Evolutionary conservation across 805 yeast species (phyloP), one percentile per base, ranked within the genome.

Genomic region (Priceomyces haplophilus): DNA sequence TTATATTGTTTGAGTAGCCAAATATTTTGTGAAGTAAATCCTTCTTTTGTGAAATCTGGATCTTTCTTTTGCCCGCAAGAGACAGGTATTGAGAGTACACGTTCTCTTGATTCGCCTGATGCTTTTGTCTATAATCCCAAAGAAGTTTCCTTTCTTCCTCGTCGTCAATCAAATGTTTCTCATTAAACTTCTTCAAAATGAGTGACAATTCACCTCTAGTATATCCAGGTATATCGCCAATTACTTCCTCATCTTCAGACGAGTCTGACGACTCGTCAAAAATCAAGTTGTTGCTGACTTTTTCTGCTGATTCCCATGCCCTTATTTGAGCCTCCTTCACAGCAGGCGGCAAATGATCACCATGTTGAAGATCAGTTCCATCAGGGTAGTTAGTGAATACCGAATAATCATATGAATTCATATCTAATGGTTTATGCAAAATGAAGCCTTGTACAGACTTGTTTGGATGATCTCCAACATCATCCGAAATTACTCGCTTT

Each of bases 271-370:
- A 55, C 37, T 54, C 53, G 36, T 64, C 69, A 44, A 69, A 69
- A 2, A 70, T 67, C 25, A 69, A 46, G 40, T 61, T 67, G 19
- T 55, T 50, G 42, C 64, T 60, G 34, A 66, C 60, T 46, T 64
- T 62, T 44, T 70, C 75, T 1, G 73, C 75, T 20, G 67, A 60
- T 46, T 70, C 75, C 76, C 76, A 70, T 15, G 74, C 74, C 40
- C 61, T 59, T 10, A 69, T 55, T 48, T 69, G 74, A n/a, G 72
- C 64, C 33, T 64, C 66, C 50, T 65, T 69, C 7, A 68, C 51
- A 12, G 61, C 56, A 1, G 71, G 72, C 17, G 66, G 64, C n/a
- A 55, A 38, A 25, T 51, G 49, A 20, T 46, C 51, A 2, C 47
- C 49, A 29, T 51, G 56, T 13, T 47, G 50, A 7, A 48, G 32